phyloP scores from a whole-genome alignment of 148 eudicot genomes.

The Silene uniflora region DNA sequence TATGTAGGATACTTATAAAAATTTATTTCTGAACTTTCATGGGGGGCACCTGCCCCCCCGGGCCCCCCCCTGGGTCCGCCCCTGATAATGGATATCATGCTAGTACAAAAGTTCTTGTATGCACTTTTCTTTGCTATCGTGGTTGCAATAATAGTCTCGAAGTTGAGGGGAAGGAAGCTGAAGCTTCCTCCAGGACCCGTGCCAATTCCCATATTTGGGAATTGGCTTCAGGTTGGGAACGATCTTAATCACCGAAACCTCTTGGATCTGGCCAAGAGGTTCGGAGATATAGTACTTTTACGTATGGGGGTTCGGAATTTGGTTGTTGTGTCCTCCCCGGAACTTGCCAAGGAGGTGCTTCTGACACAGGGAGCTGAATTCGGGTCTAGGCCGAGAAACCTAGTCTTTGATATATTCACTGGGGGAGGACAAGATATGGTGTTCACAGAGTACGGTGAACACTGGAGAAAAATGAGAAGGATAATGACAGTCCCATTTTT shows the following conservation, averaged over 20 bases:
- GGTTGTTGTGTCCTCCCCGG: conserved; percentile 63
- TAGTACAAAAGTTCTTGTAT: conserved; percentile 52
- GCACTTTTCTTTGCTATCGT: conserved; percentile 42
- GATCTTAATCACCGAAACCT: conserved; percentile 65
- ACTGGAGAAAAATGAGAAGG: conserved; percentile 83
- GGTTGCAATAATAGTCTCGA: conserved; percentile 44
- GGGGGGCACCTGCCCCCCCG: too few species aligned
- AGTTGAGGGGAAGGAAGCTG: conserved; percentile 40
- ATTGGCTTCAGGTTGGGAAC: conserved; percentile 82
- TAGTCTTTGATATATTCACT: conserved; percentile 76
- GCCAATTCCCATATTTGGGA: conserved; percentile 66
- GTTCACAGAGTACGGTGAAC: conserved; percentile 75
- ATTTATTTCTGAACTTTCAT: too few species aligned
- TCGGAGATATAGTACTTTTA: conserved; percentile 52
- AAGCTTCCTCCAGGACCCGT: conserved; percentile 74
- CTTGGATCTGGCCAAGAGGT: conserved; percentile 46
- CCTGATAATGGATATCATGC: conserved; percentile 48
- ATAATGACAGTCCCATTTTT: conserved; percentile 85
- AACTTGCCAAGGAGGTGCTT: conserved; percentile 65
- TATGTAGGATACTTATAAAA: too few species aligned
- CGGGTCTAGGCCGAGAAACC: conserved; percentile 66
- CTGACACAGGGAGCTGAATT: conserved; percentile 80
- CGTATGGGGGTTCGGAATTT: conserved; percentile 70
- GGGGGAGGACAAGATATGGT: conserved; percentile 86
- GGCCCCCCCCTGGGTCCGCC: too few species aligned